Base-by-base conservation (phyloP, 805 yeast species). In the Ogataea thermomethanolica region DNA sequence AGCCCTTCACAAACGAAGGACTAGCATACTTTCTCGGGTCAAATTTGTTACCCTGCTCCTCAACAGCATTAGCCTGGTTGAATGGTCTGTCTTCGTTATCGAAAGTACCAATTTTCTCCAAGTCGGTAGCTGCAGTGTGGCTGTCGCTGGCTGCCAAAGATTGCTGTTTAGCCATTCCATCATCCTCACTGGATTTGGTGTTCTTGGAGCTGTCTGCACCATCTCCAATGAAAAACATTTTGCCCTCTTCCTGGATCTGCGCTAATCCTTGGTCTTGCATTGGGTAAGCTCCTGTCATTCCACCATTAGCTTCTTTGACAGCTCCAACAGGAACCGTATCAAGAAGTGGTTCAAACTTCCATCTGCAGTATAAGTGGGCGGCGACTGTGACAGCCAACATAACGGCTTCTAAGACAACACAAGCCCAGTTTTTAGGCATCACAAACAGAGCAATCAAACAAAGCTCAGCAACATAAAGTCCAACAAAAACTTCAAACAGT, bases 341-440 rank as follows among this genome's bases (percentile, higher is more conserved):
- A 39, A 79, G 66, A 43, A 84, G 59, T 25, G 87, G 81, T 35
- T 78, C 71, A 60, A 82, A 83, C 46, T 61, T 73, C 61, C 71
- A 60, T 56, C 77, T 78, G 54, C 77, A 66, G 58, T 70, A 81
- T 23, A 84, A 44, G 55, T 84, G 91, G 23, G 74, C 65, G 14
- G 63, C 58, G 22, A 76, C 81, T 10, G 91, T 81, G 31, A 66
- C 74, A n/a, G 58, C 76, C 11, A 82, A 50, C 45, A 73, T 61
- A n/a, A 78, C 70, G 40, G 69, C 82, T 61, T 84, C 90, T 41
- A 85, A 65, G 3, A 70, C 93, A 48, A 84, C 78, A 51, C 82
- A 78, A 15, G 84, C 87, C 91, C 91, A 85, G 49, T 82, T 71
- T 67, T 85, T 82, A 32, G 78, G 75, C 78, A 83, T 79, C 28